Evolutionary conservation across 2,329 filamentous ascomycete species (phyloP).

Genomic region (Venturia asperata): DNA sequence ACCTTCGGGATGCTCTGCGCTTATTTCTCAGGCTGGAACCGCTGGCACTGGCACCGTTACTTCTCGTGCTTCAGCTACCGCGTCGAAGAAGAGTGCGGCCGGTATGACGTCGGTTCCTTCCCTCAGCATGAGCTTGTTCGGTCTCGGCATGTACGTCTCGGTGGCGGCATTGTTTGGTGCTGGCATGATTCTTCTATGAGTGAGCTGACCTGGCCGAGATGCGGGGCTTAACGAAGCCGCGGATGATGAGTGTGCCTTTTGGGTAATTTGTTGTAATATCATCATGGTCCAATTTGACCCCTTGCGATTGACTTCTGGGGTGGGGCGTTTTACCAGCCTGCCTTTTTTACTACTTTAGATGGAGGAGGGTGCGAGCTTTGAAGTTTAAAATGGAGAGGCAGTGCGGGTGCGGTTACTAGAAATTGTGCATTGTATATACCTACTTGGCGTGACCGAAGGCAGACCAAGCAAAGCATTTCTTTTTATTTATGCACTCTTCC

Average conservation of each 20-base stretch:
- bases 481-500: too few species aligned
- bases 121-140: slow-evolving; percentile 40
- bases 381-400: too few species aligned
- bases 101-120: slow-evolving; percentile 38
- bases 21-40: slow-evolving; percentile 57
- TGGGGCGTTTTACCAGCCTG: too few species aligned
- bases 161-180: slow-evolving; percentile 46
- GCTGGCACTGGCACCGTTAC: slow-evolving; percentile 50
- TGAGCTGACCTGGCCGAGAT: not conserved
- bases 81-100: slow-evolving; percentile 32
- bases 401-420: too few species aligned
- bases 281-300: not conserved
- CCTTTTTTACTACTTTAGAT: too few species aligned
- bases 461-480: too few species aligned
- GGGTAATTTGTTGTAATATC: slow-evolving; percentile 5
- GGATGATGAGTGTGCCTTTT: slow-evolving; percentile 5
- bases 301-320: not conserved
- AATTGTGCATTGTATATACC: too few species aligned
- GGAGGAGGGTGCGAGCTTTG: too few species aligned
- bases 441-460: too few species aligned
- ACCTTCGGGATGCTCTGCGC: slow-evolving; percentile 48
- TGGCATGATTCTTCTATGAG: slow-evolving; percentile 51
- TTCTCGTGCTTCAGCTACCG: slow-evolving; percentile 23
- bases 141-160: slow-evolving; percentile 44
- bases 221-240: not conserved